Evolutionary conservation across 139 green algal genomes (phyloP).

Genomic region (Volvox africanus): DNA sequence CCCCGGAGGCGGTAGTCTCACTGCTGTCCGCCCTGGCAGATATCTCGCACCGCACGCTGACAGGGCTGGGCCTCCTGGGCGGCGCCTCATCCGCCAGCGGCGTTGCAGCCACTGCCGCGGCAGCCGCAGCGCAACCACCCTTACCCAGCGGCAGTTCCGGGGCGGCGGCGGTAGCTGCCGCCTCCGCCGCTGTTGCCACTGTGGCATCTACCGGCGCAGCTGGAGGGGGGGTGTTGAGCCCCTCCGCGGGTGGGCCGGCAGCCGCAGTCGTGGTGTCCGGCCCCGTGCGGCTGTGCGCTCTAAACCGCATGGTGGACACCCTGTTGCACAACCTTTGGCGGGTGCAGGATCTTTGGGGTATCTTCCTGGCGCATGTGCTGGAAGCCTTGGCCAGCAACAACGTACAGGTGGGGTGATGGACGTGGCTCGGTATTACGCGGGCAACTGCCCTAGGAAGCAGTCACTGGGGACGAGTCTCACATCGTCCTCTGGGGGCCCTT

Average conservation of each 20-base stretch:
- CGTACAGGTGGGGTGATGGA: slow-evolving; percentile 1
- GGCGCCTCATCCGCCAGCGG: too few relatives aligned
- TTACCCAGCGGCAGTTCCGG: not conserved
- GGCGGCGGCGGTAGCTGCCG: not conserved
- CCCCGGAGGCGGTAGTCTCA: slow-evolving; percentile 72
- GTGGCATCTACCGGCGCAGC: not conserved
- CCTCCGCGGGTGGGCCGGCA: not conserved
- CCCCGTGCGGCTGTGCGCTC: slow-evolving; percentile 66
- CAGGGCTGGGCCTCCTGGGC: not conserved
- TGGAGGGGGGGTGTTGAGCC: not conserved
- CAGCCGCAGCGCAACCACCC: not conserved
- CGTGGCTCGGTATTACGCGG: too few relatives aligned
- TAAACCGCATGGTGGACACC: slow-evolving; percentile 83
- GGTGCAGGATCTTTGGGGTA: slow-evolving; percentile 83
- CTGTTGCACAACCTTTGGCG: slow-evolving; percentile 77
- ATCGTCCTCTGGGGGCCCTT: too few relatives aligned
- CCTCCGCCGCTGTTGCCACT: not conserved
- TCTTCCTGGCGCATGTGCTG: slow-evolving; percentile 84
- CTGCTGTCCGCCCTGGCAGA: slow-evolving; percentile 65
- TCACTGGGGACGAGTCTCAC: too few relatives aligned
- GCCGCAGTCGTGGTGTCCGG: not conserved
- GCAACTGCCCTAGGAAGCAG: too few relatives aligned
- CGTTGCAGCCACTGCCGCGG: not conserved
- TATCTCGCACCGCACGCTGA: slow-evolving; percentile 54
- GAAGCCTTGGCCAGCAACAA: slow-evolving; percentile 71